A percentile compares a stretch with the other conserved stretches of the same genome.
phyloP scores from a whole-genome alignment of 495 filamentous ascomycete species.

The Aspergillus saccharolyticus region DNA sequence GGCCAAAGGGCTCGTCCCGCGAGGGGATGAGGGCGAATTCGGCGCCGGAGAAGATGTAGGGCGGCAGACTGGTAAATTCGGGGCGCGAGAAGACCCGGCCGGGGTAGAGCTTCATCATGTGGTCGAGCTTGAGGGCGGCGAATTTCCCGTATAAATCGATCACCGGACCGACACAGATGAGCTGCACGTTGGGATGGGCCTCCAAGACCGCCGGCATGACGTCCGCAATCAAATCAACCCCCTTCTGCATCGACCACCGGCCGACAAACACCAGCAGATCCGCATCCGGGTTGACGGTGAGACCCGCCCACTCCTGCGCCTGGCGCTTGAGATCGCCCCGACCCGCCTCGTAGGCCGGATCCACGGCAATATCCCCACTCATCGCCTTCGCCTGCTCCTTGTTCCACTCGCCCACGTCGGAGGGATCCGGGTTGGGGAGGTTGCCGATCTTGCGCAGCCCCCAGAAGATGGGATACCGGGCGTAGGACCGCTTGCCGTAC shows the following conservation, averaged over 20 bases:
- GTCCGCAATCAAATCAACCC: conserved; percentile 71
- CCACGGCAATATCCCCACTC: conserved; percentile 41
- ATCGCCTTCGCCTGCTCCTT: conserved; percentile 44
- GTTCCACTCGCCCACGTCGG: conserved; percentile 63
- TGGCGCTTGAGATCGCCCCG: conserved; percentile 55
- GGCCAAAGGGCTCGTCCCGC: conserved; percentile 72
- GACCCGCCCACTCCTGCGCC: conserved; percentile 71
- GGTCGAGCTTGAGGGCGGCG: conserved; percentile 64
- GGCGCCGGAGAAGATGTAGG: conserved; percentile 71
- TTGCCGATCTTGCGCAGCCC: conserved; percentile 64
- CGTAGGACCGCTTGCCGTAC: conserved; percentile 69
- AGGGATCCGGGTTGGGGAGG: conserved; percentile 70
- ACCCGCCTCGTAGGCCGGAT: conserved; percentile 51
- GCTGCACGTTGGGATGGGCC: conserved; percentile 57
- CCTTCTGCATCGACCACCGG: conserved; percentile 74
- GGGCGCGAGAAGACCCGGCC: conserved; percentile 68
- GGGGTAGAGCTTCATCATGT: conserved; percentile 68
- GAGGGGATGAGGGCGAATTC: conserved; percentile 77
- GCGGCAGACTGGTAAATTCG: conserved; percentile 68
- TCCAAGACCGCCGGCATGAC: conserved; percentile 69
- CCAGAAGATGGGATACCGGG: conserved; percentile 77
- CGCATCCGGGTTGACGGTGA: conserved; percentile 58
- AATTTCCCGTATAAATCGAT: conserved; percentile 78
- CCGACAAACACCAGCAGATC: conserved; percentile 76
- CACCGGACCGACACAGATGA: conserved; percentile 66